Percentiles rank a stretch among this genome's conserved stretches.
Conservation (phyloP, 441 rosid genomes). For the Populus hybrid region DNA sequence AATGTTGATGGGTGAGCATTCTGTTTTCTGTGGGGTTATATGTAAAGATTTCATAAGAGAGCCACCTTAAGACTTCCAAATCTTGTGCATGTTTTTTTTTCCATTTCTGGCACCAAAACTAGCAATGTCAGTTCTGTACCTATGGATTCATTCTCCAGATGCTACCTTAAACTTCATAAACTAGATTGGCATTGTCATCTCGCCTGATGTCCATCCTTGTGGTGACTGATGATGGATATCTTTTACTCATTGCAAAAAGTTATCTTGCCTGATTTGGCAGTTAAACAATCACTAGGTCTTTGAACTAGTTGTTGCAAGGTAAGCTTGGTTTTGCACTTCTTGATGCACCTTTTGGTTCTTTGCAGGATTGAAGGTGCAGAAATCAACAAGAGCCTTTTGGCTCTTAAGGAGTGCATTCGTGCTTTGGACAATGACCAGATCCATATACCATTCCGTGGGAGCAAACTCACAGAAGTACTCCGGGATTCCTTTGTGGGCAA, state of each 20-base stretch:
- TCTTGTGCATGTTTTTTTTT: background rate
- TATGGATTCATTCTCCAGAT: background rate
- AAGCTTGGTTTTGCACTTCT: constrained; percentile 9
- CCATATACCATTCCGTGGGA: constrained; percentile 98
- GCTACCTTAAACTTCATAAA: background rate
- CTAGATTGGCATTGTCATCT: background rate
- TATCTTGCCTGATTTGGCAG: background rate
- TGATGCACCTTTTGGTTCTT: constrained; percentile 20
- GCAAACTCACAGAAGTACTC: constrained; percentile 98
- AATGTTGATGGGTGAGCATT: background rate
- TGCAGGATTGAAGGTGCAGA: constrained; percentile 98
- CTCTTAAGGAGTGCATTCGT: constrained; percentile 98
- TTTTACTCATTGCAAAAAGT: background rate
- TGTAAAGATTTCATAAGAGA: too few species aligned
- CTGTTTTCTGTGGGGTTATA: background rate
- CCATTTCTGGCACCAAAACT: background rate
- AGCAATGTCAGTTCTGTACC: background rate
- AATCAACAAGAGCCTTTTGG: constrained; percentile 95
- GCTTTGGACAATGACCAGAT: constrained; percentile 97
- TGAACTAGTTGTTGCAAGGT: background rate
- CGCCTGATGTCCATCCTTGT: background rate
- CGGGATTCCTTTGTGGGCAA: constrained; percentile 98
- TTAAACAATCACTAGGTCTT: background rate
- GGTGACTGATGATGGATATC: background rate
- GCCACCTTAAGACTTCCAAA: too few species aligned